Base-by-base conservation (phyloP, 1,139 yeast species). In the Yamadazyma trypodendri region DNA sequence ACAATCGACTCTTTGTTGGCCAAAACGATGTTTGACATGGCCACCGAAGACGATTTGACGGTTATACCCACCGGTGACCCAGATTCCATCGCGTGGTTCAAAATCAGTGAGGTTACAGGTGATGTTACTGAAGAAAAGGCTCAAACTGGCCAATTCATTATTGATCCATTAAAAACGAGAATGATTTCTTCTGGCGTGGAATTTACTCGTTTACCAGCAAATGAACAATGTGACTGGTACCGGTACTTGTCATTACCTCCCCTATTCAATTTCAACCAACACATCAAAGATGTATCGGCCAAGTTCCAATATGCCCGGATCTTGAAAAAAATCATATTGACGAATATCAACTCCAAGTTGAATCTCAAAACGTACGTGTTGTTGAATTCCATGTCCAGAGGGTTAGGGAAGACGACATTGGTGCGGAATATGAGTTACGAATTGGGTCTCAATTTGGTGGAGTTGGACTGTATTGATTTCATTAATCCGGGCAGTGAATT, bases 41-140 rank as follows among this genome's bases (percentile, higher is more conserved):
- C 62, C 2, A 63, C 56, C 5, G 54, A 48, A 2, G 55, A 53
- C 6, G 54, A 57, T 27, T 65, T 71, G 4, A 61, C 63, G 9
- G 61, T 74, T 1, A 62, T 72, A 2, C 89, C 88, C 0, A 61
- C 65, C 2, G 87, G 88, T 0, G 74, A 69, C 29, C 81, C 87
- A 0, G 89, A 89, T 54, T 72, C 79, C 0, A 77, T 90, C 11
- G 95, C 92, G 0, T 92, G 97, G 97, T 90, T 89, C 58, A 78
- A 77, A 48, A 73, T 81, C 18, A 60, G 61, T 3, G 68, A 76
- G 8, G 64, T 68, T 16, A 56, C 63, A 15, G 72, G 74, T 0
- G 65, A 56, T 17, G 33, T 18, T 9, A 24, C 15, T 25, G 32
- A 17, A 16, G 7, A 15, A 14, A 10, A 18, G 11, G 16, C 14